These are phyloP conservation scores for Malus hybrid DNA, from an alignment of 331 rosid species.

Conservation along the genomic window DNA sequence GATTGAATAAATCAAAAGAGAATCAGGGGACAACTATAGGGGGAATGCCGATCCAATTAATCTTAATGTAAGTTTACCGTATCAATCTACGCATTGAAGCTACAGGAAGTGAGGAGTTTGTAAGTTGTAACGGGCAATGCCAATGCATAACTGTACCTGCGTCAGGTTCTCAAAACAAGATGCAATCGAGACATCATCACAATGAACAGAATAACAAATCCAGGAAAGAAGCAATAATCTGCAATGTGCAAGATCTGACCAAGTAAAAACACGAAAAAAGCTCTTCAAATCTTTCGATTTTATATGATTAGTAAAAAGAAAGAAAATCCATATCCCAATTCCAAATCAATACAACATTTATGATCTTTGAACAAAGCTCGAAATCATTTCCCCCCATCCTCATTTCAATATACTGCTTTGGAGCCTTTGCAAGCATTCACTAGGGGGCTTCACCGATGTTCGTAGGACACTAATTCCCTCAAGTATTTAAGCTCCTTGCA, in stretches of 20 bases:
- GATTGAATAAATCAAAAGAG: background rate
- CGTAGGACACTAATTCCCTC: background rate
- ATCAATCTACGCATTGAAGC: background rate
- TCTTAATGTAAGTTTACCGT: background rate
- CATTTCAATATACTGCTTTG: background rate
- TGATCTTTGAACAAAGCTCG: conserved; percentile 10
- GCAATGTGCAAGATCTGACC: background rate
- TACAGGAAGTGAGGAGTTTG: background rate
- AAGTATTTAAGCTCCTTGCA: conserved; percentile 16
- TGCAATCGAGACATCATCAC: background rate
- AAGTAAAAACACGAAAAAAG: background rate
- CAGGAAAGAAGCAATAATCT: background rate
- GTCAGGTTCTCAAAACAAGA: background rate
- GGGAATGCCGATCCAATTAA: background rate
- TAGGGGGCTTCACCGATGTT: background rate
- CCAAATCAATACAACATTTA: conserved; percentile 20
- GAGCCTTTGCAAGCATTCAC: background rate
- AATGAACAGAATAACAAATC: background rate
- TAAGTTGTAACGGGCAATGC: background rate
- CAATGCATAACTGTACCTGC: background rate
- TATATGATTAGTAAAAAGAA: conserved; percentile 8
- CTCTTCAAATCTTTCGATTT: conserved; percentile 10
- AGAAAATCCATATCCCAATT: conserved; percentile 8
- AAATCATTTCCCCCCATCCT: background rate
- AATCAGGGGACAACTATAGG: too few species aligned